phyloP scores from a whole-genome alignment of 371 early-diverging fungal species.

The Mucor racemosus region DNA sequence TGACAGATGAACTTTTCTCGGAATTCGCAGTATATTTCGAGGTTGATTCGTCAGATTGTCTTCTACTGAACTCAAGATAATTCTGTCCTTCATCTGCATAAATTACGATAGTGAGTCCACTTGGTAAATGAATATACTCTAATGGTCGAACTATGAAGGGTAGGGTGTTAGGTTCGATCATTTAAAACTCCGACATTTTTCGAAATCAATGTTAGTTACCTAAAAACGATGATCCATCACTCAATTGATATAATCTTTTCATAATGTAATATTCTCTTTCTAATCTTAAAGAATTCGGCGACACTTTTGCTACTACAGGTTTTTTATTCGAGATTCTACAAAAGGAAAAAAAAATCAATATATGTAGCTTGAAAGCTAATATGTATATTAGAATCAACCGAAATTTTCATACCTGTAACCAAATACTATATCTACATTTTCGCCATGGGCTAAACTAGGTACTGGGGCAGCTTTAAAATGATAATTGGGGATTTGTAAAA shows the following conservation, averaged over 20 bases:
- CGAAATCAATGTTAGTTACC: constrained; percentile 26
- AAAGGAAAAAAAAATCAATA: neutral
- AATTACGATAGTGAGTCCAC: constrained; percentile 42
- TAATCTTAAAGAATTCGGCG: constrained; percentile 40
- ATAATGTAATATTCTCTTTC: constrained; percentile 52
- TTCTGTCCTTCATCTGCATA: constrained; percentile 44
- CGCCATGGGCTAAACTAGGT: constrained; percentile 41
- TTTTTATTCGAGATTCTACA: constrained; percentile 41
- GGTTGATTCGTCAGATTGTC: constrained; percentile 17
- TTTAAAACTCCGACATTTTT: neutral
- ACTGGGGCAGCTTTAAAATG: constrained; percentile 43
- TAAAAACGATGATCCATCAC: constrained; percentile 39
- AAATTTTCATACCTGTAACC: constrained; percentile 38
- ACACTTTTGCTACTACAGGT: constrained; percentile 48
- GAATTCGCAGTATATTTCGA: neutral
- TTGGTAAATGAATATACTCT: constrained; percentile 43
- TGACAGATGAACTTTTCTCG: constrained; percentile 1
- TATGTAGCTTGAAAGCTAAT: neutral
- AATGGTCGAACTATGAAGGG: constrained; percentile 38
- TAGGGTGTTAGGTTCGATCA: too few relatives aligned
- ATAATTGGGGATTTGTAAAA: constrained; percentile 48
- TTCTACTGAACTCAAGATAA: constrained; percentile 18
- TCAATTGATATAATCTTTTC: constrained; percentile 40
- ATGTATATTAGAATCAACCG: neutral
- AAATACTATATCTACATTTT: constrained; percentile 43